Conservation (phyloP, 1,284 basidiomycete genomes). For the Lentinula novae-zelandiae region DNA sequence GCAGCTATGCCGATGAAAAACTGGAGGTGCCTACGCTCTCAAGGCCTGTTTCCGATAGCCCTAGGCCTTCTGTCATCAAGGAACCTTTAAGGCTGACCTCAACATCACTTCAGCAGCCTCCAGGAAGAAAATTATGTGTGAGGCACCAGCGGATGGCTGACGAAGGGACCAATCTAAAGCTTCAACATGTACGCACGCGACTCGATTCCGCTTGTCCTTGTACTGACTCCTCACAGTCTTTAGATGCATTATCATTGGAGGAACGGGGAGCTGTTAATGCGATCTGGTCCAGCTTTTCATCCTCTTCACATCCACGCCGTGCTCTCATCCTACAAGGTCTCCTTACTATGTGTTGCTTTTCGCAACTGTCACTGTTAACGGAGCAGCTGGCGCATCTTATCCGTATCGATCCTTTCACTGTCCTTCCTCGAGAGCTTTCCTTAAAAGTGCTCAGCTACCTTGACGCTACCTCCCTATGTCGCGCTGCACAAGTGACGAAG, state of each 20-base stretch:
- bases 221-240: constrained; percentile 53
- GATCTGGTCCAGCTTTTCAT: constrained; percentile 97
- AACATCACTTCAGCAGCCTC: constrained; percentile 31
- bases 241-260: constrained; percentile 87
- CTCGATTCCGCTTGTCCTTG: background rate
- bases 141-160: constrained; percentile 98
- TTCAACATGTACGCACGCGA: constrained; percentile 72
- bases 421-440: constrained; percentile 88
- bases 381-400: constrained; percentile 91
- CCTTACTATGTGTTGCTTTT: constrained; percentile 99
- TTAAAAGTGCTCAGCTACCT: constrained; percentile 91
- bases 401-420: constrained; percentile 91
- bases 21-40: constrained; percentile 1
- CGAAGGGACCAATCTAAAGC: constrained; percentile 87
- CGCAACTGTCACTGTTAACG: constrained; percentile 94
- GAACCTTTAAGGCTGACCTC: constrained; percentile 10
- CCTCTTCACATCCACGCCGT: constrained; percentile 86
- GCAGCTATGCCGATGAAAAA: constrained; percentile 14
- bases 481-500: constrained; percentile 90
- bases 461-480: constrained; percentile 93
- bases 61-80: background rate
- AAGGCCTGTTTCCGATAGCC: background rate
- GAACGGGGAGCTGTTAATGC: constrained; percentile 90
- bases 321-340: constrained; percentile 95
- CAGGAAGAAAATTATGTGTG: constrained; percentile 77